Evolutionary conservation across 192 early-diverging fungal species (phyloP), one percentile per base, ranked within the genome.

Genomic region (Piromyces finnis): DNA sequence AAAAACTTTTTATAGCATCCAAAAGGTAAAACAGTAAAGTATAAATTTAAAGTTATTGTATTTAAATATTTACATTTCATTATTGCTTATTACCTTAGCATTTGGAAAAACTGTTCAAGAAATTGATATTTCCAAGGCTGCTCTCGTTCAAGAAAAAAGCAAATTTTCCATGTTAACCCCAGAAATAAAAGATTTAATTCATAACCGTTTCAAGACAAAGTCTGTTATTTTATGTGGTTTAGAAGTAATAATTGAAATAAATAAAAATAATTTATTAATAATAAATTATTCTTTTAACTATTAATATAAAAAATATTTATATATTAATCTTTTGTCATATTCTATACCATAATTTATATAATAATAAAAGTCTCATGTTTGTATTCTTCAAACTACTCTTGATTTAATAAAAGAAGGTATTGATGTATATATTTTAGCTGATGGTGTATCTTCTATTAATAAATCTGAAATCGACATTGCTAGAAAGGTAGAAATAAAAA

Each of bases 301-400:
- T n/a, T n/a, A n/a, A n/a, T n/a, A n/a, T n/a, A n/a, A n/a, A n/a
- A n/a, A n/a, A n/a, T n/a, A n/a, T n/a, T n/a, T n/a, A n/a, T n/a
- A n/a, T n/a, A n/a, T n/a, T n/a, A n/a, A n/a, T n/a, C n/a, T n/a
- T n/a, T n/a, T n/a, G n/a, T n/a, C n/a, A n/a, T n/a, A n/a, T n/a
- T n/a, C n/a, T n/a, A n/a, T n/a, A n/a, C n/a, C n/a, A n/a, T n/a
- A n/a, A n/a, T n/a, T n/a, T n/a, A n/a, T n/a, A n/a, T 35, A 35
- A 35, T 7, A 35, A 35, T 7, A 35, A 35, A 35, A 94, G 89
- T 89, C 94, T 18, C 97, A 99, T 83, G 96, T 99, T 11, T 99
- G 97, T 83, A 92, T 99, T 11, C 81, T 95, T 41, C 97, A 99
- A 86, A 98, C 97, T 17, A 93, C 94, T 28, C 86, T 99, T 84